Conservation (phyloP, 2,329 filamentous ascomycete species). For the Alternaria longipes region DNA sequence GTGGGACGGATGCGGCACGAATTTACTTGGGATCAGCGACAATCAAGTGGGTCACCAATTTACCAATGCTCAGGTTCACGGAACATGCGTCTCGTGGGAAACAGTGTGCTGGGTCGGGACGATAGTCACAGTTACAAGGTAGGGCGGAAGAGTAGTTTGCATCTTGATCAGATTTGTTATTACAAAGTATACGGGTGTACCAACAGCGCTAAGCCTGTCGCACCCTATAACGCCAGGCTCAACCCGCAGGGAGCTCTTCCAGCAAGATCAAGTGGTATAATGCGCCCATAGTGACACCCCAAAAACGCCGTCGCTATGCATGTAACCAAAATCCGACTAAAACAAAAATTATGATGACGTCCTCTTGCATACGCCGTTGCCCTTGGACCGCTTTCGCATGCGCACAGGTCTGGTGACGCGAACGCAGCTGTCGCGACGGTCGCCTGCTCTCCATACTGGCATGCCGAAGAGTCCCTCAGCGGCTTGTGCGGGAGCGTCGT, state of each 20-base stretch:
- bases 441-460: constrained; percentile 37
- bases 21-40: constrained; percentile 15
- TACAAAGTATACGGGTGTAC: constrained; percentile 24
- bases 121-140: constrained; percentile 5
- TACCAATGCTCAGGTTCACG: constrained; percentile 29
- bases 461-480: constrained; percentile 28
- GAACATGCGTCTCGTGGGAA: constrained; percentile 29
- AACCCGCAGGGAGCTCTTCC: constrained; percentile 44
- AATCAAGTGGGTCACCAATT: constrained; percentile 32
- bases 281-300: constrained; percentile 21
- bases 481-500: constrained; percentile 26
- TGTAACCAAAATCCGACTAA: constrained; percentile 13
- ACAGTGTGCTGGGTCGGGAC: constrained; percentile 23
- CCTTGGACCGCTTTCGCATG: constrained; percentile 43
- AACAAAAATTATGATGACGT: constrained; percentile 26
- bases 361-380: constrained; percentile 28
- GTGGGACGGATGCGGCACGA: constrained; percentile 10
- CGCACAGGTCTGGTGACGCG: constrained; percentile 43
- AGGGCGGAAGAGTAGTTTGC: not conserved
- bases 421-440: constrained; percentile 35
- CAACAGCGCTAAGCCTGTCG: constrained; percentile 23
- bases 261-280: constrained; percentile 41
- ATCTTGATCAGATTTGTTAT: constrained; percentile 22
- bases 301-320: constrained; percentile 48
- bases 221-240: constrained; percentile 41